Percentiles rank a stretch among this genome's conserved stretches.
Conservation (phyloP, 495 filamentous ascomycete species). For the Neurospora discreta region DNA sequence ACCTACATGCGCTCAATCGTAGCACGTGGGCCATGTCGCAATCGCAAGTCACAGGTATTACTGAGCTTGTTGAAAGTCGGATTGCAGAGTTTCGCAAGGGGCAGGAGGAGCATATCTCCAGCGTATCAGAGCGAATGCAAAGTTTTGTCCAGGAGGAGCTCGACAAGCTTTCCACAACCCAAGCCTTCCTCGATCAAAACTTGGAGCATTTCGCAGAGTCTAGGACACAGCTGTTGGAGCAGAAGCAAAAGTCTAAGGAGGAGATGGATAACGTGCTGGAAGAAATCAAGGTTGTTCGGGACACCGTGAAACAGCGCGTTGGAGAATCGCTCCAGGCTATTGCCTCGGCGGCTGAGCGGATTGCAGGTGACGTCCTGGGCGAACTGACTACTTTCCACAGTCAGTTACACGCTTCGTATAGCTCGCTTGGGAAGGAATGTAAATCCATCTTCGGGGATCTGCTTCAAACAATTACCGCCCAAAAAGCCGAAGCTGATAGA, state of each 20-base stretch:
- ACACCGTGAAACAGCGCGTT: slow-evolving; percentile 76
- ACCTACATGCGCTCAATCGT: slow-evolving; percentile 71
- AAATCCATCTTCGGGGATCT: slow-evolving; percentile 75
- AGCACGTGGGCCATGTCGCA: slow-evolving; percentile 69
- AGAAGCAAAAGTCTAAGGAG: slow-evolving; percentile 61
- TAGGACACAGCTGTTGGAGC: slow-evolving; percentile 52
- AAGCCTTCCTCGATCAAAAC: slow-evolving; percentile 57
- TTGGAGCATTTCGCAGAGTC: slow-evolving; percentile 51
- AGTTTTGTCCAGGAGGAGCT: slow-evolving; percentile 63
- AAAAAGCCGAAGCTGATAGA: slow-evolving; percentile 64
- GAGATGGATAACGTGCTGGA: slow-evolving; percentile 87
- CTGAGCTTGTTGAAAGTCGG: slow-evolving; percentile 59
- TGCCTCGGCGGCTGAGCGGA: slow-evolving; percentile 72
- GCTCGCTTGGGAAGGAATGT: slow-evolving; percentile 79
- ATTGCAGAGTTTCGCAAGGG: slow-evolving; percentile 56
- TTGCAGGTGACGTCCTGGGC: slow-evolving; percentile 80
- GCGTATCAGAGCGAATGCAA: slow-evolving; percentile 57
- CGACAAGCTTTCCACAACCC: slow-evolving; percentile 50
- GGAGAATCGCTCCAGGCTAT: slow-evolving; percentile 78
- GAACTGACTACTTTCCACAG: slow-evolving; percentile 74
- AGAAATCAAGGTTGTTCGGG: slow-evolving; percentile 78
- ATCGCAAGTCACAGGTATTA: slow-evolving; percentile 59
- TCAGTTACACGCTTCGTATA: slow-evolving; percentile 78
- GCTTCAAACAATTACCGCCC: slow-evolving; percentile 57
- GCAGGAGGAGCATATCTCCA: slow-evolving; percentile 58